Conservation (phyloP, 1,284 basidiomycete genomes). For the Microbotryomycetes sp. region DNA sequence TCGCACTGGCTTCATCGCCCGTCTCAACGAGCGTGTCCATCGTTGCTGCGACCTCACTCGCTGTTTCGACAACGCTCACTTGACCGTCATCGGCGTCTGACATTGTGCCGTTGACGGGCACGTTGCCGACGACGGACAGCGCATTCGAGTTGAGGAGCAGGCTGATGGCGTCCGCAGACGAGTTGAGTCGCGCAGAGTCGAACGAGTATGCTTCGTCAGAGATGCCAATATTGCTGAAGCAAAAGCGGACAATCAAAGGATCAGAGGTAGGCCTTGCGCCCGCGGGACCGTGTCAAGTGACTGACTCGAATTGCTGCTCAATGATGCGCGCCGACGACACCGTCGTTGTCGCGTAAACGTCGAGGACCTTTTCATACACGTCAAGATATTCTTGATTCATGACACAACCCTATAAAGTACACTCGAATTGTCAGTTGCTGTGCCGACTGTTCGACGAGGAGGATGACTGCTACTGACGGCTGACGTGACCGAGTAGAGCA, state of each 20-base stretch:
- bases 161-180: conserved; percentile 49
- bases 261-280: conserved; percentile 42
- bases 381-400: conserved; percentile 64
- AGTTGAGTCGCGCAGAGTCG: conserved; percentile 54
- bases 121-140: conserved; percentile 30
- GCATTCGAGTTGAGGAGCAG: conserved; percentile 45
- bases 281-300: not conserved
- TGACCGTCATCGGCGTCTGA: conserved; percentile 52
- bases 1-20: not conserved
- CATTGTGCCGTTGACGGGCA: conserved; percentile 52
- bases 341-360: conserved; percentile 64
- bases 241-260: conserved; percentile 50
- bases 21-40: not conserved
- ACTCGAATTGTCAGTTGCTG: no score
- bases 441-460: conserved; percentile 7
- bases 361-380: conserved; percentile 64
- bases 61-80: conserved; percentile 25
- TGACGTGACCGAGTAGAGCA: conserved; percentile 34
- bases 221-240: conserved; percentile 1
- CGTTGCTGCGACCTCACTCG: not conserved
- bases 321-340: conserved; percentile 31
- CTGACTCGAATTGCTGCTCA: conserved; percentile 43
- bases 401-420: conserved; percentile 61
- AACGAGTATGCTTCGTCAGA: conserved; percentile 46
- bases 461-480: conserved; percentile 41